These are phyloP conservation scores for Scedosporium boydii DNA, from an alignment of 2,329 filamentous ascomycete genomes.

Conservation along the genomic window DNA sequence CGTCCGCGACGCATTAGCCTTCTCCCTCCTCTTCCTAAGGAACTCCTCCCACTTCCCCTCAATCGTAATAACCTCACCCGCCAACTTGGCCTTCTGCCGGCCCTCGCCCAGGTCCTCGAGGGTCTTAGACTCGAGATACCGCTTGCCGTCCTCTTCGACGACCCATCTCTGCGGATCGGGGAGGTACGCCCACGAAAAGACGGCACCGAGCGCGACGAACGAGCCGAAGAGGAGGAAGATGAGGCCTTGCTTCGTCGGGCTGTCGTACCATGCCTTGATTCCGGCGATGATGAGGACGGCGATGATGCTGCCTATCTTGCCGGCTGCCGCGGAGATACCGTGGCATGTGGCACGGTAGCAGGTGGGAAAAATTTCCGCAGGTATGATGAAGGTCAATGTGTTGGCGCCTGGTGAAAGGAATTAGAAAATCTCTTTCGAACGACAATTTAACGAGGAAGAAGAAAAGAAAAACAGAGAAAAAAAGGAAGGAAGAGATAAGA, in stretches of 20 bases:
- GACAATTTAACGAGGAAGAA: neutral
- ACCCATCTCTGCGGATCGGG: conserved; percentile 35
- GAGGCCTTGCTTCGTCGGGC: conserved; percentile 33
- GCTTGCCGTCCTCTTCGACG: conserved; percentile 23
- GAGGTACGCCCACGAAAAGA: conserved; percentile 43
- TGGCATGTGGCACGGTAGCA: conserved; percentile 54
- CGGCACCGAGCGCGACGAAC: conserved; percentile 36
- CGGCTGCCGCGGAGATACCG: conserved; percentile 50
- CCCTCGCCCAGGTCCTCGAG: conserved; percentile 43
- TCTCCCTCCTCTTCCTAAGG: conserved; percentile 1
- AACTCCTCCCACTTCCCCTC: conserved; percentile 29
- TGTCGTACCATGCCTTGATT: conserved; percentile 35
- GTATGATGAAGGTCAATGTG: conserved; percentile 53
- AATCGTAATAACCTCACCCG: conserved; percentile 34
- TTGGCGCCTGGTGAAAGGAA: conserved; percentile 36
- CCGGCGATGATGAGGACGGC: conserved; percentile 40
- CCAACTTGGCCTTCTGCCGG: conserved; percentile 29
- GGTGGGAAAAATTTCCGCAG: conserved; percentile 56
- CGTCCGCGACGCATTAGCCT: neutral
- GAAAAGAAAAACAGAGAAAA: too few species aligned
- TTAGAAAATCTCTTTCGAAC: conserved; percentile 8
- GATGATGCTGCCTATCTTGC: conserved; percentile 47
- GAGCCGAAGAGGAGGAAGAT: conserved; percentile 41
- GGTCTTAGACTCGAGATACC: conserved; percentile 32
- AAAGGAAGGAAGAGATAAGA: neutral